These are phyloP conservation scores for Penicillium sp. DNA, from an alignment of 2,329 filamentous ascomycete genomes.

Conservation along the genomic window DNA sequence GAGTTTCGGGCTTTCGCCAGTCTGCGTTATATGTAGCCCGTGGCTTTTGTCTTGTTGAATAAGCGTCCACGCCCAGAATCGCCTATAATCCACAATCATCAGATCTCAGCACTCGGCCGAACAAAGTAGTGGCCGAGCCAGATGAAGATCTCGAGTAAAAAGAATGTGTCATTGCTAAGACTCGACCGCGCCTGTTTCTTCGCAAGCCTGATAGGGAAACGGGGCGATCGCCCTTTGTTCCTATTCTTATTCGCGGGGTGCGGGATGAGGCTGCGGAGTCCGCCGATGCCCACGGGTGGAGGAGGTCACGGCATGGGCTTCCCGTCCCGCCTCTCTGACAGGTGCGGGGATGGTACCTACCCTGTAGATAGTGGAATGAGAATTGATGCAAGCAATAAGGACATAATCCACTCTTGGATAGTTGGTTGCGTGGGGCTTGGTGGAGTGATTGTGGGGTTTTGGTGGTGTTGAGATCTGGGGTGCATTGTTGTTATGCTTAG, in stretches of 20 bases:
- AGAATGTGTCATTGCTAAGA: conserved; percentile 3
- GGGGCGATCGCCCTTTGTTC: not conserved
- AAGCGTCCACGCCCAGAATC: too few species aligned
- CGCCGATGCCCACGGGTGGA: conserved; percentile 17
- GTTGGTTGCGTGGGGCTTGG: not conserved
- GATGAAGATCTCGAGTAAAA: conserved; percentile 14
- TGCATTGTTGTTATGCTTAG: not conserved
- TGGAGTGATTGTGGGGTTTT: not conserved
- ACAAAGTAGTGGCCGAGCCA: too few species aligned
- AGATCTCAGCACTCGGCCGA: conserved; percentile 4
- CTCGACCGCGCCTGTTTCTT: not conserved
- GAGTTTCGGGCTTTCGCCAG: too few species aligned
- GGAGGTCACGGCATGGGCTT: not conserved
- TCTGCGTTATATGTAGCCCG: too few species aligned
- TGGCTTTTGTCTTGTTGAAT: too few species aligned
- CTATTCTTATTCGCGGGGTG: conserved; percentile 12
- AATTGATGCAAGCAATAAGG: not conserved
- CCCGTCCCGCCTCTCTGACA: not conserved
- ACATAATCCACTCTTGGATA: too few species aligned
- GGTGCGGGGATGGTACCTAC: not conserved
- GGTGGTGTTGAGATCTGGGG: conserved; percentile 5
- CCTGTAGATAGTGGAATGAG: not conserved
- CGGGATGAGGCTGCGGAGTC: conserved; percentile 16
- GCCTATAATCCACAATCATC: not conserved
- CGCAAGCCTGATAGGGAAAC: conserved; percentile 20